A percentile compares a stretch with the other conserved stretches of the same genome.
These are phyloP conservation scores for Diaporthe batatas DNA, from an alignment of 2,329 filamentous ascomycete genomes.

Conservation along the genomic window DNA sequence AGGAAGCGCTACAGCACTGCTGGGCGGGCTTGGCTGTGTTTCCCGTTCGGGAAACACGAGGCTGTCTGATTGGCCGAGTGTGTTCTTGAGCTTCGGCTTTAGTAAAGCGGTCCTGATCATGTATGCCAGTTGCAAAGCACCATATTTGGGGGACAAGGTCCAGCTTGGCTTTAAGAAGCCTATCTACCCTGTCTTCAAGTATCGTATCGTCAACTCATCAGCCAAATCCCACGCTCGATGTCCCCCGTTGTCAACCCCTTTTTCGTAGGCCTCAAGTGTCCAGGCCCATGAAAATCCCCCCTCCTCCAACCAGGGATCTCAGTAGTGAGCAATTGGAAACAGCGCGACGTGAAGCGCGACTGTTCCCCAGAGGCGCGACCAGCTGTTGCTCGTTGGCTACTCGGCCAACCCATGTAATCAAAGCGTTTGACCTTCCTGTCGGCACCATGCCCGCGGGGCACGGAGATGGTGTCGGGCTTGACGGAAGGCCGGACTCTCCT, in stretches of 20 bases:
- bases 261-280: not conserved
- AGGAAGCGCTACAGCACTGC: not conserved
- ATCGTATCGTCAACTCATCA: constrained; percentile 50
- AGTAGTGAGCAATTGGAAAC: constrained; percentile 54
- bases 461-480: constrained; percentile 47
- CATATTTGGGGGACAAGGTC: constrained; percentile 47
- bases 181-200: constrained; percentile 47
- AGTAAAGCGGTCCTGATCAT: not conserved
- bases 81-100: not conserved
- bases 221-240: constrained; percentile 53
- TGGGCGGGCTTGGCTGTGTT: constrained; percentile 8
- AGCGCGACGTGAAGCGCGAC: constrained; percentile 51
- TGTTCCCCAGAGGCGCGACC: constrained; percentile 62
- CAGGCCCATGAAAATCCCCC: not conserved
- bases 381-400: constrained; percentile 57
- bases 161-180: constrained; percentile 54
- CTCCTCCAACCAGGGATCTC: constrained; percentile 43
- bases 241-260: constrained; percentile 49
- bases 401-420: constrained; percentile 35
- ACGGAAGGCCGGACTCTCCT: constrained; percentile 55
- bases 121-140: not conserved
- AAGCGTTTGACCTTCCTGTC: constrained; percentile 45
- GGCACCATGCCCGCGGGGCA: constrained; percentile 43
- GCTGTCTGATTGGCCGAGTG: constrained; percentile 10
- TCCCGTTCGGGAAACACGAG: not conserved